A percentile compares a stretch with the other conserved stretches of the same genome.
Evolutionary conservation across 257 asterid genomes (phyloP).

Genomic region (Solanum corneliomulleri): DNA sequence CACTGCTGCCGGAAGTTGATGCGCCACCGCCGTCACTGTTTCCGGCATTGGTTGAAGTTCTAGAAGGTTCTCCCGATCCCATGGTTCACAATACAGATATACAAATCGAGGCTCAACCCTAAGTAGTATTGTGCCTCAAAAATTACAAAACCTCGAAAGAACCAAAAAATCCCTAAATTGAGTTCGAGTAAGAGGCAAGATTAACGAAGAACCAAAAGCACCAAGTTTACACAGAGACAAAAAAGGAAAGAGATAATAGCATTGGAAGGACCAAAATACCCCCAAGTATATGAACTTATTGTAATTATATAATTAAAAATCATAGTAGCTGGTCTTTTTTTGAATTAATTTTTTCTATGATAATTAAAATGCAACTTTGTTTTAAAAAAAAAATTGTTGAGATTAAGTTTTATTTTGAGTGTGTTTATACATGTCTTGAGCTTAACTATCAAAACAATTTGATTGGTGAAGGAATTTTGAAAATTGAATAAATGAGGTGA

Average conservation of each 20-base stretch:
- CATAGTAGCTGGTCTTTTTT: too few relatives aligned
- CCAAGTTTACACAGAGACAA: background rate
- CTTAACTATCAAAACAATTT: too few relatives aligned
- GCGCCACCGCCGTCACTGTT: conserved; percentile 14
- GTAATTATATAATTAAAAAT: too few relatives aligned
- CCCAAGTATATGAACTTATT: background rate
- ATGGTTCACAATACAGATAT: background rate
- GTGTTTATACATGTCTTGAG: background rate
- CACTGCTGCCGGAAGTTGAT: conserved; percentile 5
- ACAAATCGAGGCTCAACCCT: background rate
- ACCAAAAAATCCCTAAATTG: background rate
- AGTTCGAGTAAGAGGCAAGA: background rate
- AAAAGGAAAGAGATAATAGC: background rate
- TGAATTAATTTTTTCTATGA: too few relatives aligned
- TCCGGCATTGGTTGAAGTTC: conserved; percentile 22
- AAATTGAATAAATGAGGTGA: background rate
- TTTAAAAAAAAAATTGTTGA: too few relatives aligned
- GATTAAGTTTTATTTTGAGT: too few relatives aligned
- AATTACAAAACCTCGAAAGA: background rate
- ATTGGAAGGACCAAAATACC: background rate
- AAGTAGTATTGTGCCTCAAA: background rate
- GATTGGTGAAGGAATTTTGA: too few relatives aligned
- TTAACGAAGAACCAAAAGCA: background rate
- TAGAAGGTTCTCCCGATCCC: background rate
- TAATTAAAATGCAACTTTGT: background rate